Percentiles rank a stretch among this genome's conserved stretches.
Conservation (phyloP, 73 alveolate genomes). For the Paramecium sonneborni region DNA sequence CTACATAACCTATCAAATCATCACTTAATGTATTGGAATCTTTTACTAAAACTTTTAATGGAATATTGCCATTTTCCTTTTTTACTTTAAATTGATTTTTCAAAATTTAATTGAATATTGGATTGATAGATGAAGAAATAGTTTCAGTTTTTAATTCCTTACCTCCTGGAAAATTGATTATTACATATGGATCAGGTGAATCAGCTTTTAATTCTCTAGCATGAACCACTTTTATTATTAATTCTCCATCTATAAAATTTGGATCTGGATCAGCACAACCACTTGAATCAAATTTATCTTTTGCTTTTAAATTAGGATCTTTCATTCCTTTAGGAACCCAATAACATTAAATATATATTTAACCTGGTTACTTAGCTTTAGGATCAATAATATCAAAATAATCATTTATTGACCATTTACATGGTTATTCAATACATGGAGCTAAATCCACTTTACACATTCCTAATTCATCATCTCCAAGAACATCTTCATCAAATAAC, state of each 20-base stretch:
- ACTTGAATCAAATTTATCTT: constrained; percentile 39
- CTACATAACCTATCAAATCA: constrained; percentile 31
- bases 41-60: constrained; percentile 44
- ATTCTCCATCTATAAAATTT: constrained; percentile 25
- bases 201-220: constrained; percentile 47
- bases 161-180: constrained; percentile 40
- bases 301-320: constrained; percentile 60
- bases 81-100: not conserved
- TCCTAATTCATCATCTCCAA: constrained; percentile 61
- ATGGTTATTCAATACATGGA: constrained; percentile 40
- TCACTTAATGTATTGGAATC: constrained; percentile 50
- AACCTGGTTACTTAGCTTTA: not conserved
- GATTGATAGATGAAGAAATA: constrained; percentile 38
- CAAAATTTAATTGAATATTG: constrained; percentile 31
- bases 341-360: constrained; percentile 39
- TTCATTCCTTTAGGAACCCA: constrained; percentile 62
- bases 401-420: constrained; percentile 65
- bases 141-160: constrained; percentile 57
- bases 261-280: constrained; percentile 25
- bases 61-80: constrained; percentile 30
- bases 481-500: constrained; percentile 53
- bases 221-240: constrained; percentile 49
- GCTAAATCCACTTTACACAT: constrained; percentile 22
- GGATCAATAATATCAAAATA: constrained; percentile 55
- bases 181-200: constrained; percentile 57